Conservation (phyloP, 2,329 filamentous ascomycete genomes). For the Hymenoscyphus repandus region DNA sequence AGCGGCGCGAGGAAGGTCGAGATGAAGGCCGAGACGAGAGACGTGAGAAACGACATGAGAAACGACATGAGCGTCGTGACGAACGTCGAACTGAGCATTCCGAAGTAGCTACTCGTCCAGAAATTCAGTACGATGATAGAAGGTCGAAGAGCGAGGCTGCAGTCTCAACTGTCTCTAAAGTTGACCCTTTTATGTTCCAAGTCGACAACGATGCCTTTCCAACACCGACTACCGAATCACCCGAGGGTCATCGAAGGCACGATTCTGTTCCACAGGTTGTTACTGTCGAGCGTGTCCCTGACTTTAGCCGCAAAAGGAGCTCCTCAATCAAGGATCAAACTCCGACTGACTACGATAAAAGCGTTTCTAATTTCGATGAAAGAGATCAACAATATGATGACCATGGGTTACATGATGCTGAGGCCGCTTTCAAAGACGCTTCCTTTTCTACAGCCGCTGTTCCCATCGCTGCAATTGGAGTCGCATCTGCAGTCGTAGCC, state of each 20-base stretch:
- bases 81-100: conserved; percentile 21
- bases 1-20: conserved; percentile 25
- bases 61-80: conserved; percentile 31
- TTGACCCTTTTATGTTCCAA: conserved; percentile 57
- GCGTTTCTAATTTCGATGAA: conserved; percentile 12
- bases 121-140: conserved; percentile 15
- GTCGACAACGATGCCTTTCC: conserved; percentile 48
- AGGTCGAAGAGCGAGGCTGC: conserved; percentile 28
- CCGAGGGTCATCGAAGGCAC: conserved; percentile 13
- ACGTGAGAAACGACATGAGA: conserved; percentile 33
- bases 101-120: conserved; percentile 11
- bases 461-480: conserved; percentile 40
- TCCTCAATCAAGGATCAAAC: conserved; percentile 23
- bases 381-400: conserved; percentile 15
- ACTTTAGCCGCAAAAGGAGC: conserved; percentile 27
- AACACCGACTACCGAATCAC: conserved; percentile 36
- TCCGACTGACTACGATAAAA: conserved; percentile 13
- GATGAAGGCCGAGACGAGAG: conserved; percentile 30
- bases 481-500: conserved; percentile 40
- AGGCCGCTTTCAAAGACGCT: conserved; percentile 40
- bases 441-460: conserved; percentile 45
- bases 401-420: conserved; percentile 36
- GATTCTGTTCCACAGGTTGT: conserved; percentile 39
- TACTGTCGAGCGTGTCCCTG: conserved; percentile 50
- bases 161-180: conserved; percentile 23